Percentiles rank a stretch among this genome's conserved stretches.
These are phyloP conservation scores for Rhododendron kiyosumense DNA, from an alignment of 148 eudicot species.

Conservation along the genomic window DNA sequence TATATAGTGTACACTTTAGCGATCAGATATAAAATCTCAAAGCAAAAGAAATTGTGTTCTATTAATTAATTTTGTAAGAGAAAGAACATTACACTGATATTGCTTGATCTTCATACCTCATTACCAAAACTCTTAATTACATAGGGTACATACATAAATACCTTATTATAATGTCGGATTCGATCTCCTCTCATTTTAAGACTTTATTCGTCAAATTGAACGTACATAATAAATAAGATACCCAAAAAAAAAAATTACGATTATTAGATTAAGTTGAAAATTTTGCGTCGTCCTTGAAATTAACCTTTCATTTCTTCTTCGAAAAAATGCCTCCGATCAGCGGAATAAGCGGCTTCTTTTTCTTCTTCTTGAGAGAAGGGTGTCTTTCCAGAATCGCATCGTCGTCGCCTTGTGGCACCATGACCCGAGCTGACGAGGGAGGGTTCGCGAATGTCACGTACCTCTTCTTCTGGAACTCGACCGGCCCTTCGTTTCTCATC, in stretches of 20 bases:
- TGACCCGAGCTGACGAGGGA: slow-evolving; percentile 38
- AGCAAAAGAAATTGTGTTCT: too few relatives aligned
- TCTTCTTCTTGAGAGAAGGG: slow-evolving; percentile 73
- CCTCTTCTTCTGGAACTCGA: slow-evolving; percentile 62
- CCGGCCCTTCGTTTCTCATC: slow-evolving; percentile 12
- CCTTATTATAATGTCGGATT: neutral
- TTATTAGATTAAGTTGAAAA: neutral
- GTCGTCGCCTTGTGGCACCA: slow-evolving; percentile 25
- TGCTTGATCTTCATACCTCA: neutral
- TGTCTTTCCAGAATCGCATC: slow-evolving; percentile 49
- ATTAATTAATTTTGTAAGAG: neutral
- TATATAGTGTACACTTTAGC: too few relatives aligned
- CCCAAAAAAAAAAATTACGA: neutral
- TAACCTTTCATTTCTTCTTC: slow-evolving; percentile 34
- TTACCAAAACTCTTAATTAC: neutral
- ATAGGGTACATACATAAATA: neutral
- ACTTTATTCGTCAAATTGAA: neutral
- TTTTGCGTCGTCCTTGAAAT: neutral
- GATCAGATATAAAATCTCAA: neutral
- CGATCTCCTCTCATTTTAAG: neutral
- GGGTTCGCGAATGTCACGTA: slow-evolving; percentile 70
- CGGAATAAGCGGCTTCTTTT: slow-evolving; percentile 62
- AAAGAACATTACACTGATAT: neutral
- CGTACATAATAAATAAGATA: neutral
- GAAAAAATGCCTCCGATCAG: slow-evolving; percentile 61